Conservation (phyloP, 2,329 filamentous ascomycete species). For the Trichoderma sp. region DNA sequence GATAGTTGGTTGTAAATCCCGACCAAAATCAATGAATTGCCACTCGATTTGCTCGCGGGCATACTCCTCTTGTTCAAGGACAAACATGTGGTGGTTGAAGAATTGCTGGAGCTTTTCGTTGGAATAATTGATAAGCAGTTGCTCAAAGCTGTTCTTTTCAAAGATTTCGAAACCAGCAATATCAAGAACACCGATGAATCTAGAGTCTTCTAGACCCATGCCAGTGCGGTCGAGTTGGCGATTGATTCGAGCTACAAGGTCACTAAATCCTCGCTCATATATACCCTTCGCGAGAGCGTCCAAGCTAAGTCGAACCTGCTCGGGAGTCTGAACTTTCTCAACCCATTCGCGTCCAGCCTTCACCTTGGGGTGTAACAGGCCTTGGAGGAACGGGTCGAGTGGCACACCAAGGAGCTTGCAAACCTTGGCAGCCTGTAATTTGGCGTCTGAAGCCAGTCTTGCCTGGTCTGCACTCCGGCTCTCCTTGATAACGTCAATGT, state of each 20-base stretch:
- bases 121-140: conserved; percentile 99
- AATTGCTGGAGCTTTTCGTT: conserved; percentile 99
- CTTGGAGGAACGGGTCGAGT: conserved; percentile 81
- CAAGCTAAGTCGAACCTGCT: conserved; percentile 87
- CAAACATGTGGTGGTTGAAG: conserved; percentile 99
- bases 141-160: conserved; percentile 97
- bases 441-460: conserved; percentile 72
- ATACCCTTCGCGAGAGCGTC: conserved; percentile 96
- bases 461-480: conserved; percentile 91
- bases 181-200: conserved; percentile 97
- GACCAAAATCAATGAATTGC: conserved; percentile 99
- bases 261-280: conserved; percentile 93
- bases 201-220: conserved; percentile 80
- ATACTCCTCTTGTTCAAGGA: conserved; percentile 97
- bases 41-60: conserved; percentile 97
- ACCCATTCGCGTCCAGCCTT: conserved; percentile 98
- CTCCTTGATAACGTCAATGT: conserved; percentile 86
- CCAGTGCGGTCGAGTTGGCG: conserved; percentile 84
- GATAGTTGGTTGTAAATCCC: conserved; percentile 95
- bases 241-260: conserved; percentile 91
- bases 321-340: conserved; percentile 95
- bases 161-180: conserved; percentile 99
- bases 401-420: conserved; percentile 84
- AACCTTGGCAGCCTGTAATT: conserved; percentile 73
- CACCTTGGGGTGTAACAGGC: conserved; percentile 86